A percentile compares a stretch with the other conserved stretches of the same genome.
These are phyloP conservation scores for Talaromyces islandicus DNA, from an alignment of 2,329 filamentous ascomycete genomes.

Conservation along the genomic window DNA sequence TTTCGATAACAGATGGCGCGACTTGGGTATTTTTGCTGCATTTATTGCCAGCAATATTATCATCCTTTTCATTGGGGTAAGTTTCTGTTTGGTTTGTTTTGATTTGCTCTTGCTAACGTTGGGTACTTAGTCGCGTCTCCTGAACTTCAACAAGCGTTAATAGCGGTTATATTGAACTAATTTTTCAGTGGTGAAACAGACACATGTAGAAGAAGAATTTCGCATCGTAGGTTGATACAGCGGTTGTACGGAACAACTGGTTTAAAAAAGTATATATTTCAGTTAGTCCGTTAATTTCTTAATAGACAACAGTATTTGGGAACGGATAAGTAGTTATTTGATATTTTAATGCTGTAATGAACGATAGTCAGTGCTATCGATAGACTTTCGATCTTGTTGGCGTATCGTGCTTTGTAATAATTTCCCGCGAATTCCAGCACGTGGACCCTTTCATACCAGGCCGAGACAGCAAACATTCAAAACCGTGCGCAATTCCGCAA, in stretches of 20 bases:
- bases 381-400: no score
- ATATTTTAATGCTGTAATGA: no score
- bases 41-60: conserved; percentile 75
- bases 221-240: background rate
- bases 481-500: background rate
- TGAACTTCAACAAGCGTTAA: conserved; percentile 43
- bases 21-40: conserved; percentile 69
- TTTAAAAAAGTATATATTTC: background rate
- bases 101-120: conserved; percentile 10
- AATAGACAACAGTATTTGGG: background rate
- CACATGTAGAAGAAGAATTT: background rate
- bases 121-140: conserved; percentile 31
- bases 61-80: conserved; percentile 53
- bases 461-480: conserved; percentile 4
- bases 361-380: no score
- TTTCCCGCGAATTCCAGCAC: conserved; percentile 11
- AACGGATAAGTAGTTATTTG: no score
- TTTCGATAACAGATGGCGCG: conserved; percentile 69
- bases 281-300: background rate
- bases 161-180: background rate
- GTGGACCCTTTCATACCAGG: conserved; percentile 8
- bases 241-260: background rate
- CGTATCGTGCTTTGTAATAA: background rate
- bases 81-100: conserved; percentile 18
- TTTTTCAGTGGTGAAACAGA: background rate